Conservation (phyloP, 768 basidiomycete species). For the Serpula lacrymans region DNA sequence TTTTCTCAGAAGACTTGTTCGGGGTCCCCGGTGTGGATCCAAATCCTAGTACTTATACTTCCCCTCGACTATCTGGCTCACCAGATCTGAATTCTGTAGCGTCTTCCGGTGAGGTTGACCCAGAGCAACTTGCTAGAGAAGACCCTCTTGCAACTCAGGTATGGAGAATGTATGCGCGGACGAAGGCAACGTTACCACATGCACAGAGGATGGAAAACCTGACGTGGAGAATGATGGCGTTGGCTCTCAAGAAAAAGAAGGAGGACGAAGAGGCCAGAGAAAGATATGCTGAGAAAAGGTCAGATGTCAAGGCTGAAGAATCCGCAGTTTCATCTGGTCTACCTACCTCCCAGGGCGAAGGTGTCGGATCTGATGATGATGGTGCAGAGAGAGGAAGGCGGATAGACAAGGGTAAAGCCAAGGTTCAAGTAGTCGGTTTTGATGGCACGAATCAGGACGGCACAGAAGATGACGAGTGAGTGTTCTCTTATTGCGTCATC, state of each 20-base stretch:
- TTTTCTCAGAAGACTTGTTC: constrained; percentile 73
- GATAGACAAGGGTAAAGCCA: constrained; percentile 77
- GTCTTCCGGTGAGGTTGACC: constrained; percentile 46
- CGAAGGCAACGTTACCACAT: constrained; percentile 86
- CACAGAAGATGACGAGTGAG: constrained; percentile 72
- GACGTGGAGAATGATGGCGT: constrained; percentile 98
- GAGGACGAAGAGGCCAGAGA: constrained; percentile 59
- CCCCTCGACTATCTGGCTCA: constrained; percentile 64
- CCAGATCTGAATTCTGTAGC: constrained; percentile 55
- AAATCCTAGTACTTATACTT: constrained; percentile 54
- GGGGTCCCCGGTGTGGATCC: constrained; percentile 21
- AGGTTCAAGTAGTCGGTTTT: constrained; percentile 78
- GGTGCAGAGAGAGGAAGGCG: constrained; percentile 64
- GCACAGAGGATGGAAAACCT: constrained; percentile 97
- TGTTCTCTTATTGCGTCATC: constrained; percentile 25
- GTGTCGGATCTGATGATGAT: constrained; percentile 18
- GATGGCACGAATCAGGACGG: constrained; percentile 72
- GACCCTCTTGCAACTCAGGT: constrained; percentile 95
- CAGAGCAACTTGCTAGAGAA: constrained; percentile 68
- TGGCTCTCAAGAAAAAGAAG: constrained; percentile 87
- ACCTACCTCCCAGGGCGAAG: constrained; percentile 7
- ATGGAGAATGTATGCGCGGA: constrained; percentile 94
- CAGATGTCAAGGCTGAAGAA: constrained; percentile 14
- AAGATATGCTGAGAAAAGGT: constrained; percentile 7
- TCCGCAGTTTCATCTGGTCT: constrained; percentile 5